A percentile compares a stretch with the other conserved stretches of the same genome.
phyloP scores from a whole-genome alignment of 192 early-diverging fungal species.

The Mortierella claussenii region DNA sequence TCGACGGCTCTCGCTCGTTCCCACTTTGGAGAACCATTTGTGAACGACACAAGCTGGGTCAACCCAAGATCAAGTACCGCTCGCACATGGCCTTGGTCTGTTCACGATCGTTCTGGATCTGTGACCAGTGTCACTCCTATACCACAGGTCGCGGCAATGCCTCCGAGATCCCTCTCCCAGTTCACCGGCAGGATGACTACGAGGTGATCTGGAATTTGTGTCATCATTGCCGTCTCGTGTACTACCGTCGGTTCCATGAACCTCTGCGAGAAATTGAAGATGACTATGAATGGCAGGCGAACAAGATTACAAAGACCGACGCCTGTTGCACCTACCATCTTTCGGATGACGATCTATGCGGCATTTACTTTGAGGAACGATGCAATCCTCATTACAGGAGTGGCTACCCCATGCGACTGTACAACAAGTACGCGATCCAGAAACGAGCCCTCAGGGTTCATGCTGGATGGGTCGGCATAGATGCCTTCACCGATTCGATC shows the following conservation, averaged over 20 bases:
- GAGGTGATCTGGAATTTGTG: constrained; percentile 16
- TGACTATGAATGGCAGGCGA: not conserved
- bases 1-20: constrained; percentile 8
- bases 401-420: constrained; percentile 14
- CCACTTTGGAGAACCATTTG: constrained; percentile 6
- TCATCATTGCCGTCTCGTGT: not conserved
- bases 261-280: not conserved
- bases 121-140: constrained; percentile 17
- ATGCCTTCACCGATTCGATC: not conserved
- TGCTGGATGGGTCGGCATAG: constrained; percentile 24
- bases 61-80: constrained; percentile 5
- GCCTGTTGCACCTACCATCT: not conserved
- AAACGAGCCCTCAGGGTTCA: constrained; percentile 8
- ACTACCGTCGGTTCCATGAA: constrained; percentile 10
- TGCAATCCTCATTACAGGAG: constrained; percentile 11
- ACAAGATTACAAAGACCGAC: constrained; percentile 15
- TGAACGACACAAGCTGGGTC: not conserved
- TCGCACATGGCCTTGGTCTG: constrained; percentile 22
- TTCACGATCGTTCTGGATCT: constrained; percentile 13
- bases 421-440: not conserved
- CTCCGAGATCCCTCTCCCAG: constrained; percentile 21
- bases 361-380: not conserved
- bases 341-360: not conserved
- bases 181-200: not conserved
- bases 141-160: not conserved